These are phyloP conservation scores for Myxozyma lipomycoides DNA, from an alignment of 805 yeast genomes.

Conservation along the genomic window DNA sequence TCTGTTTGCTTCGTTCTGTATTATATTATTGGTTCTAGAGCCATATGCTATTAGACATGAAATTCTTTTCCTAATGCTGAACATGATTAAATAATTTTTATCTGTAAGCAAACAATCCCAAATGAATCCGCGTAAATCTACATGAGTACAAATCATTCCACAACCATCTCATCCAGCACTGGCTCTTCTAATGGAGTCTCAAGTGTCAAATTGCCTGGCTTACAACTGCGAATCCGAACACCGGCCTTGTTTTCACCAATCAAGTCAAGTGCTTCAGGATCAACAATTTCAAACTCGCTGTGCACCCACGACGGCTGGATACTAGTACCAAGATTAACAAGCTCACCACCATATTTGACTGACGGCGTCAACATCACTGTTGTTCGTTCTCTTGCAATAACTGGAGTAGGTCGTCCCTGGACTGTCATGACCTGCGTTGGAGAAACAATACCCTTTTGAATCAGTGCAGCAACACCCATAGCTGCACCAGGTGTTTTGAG, in stretches of 20 bases:
- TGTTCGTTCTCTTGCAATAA: constrained; percentile 67
- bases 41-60: no score
- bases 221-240: constrained; percentile 7
- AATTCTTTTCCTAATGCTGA: not conserved
- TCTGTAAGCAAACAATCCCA: not conserved
- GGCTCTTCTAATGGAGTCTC: not conserved
- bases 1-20: not conserved
- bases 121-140: not conserved
- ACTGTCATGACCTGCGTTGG: constrained; percentile 16
- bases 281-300: constrained; percentile 62
- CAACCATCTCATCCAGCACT: not conserved
- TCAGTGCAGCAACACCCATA: constrained; percentile 21
- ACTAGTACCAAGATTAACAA: constrained; percentile 70
- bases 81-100: no score
- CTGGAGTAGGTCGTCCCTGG: constrained; percentile 41
- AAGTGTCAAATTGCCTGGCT: not conserved
- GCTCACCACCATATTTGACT: constrained; percentile 44
- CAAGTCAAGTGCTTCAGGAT: constrained; percentile 35
- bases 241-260: constrained; percentile 11
- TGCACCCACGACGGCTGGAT: constrained; percentile 85
- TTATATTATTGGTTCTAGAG: not conserved
- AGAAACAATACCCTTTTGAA: constrained; percentile 7
- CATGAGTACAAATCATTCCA: not conserved
- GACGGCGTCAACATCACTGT: constrained; percentile 62
- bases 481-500: constrained; percentile 22